These are phyloP conservation scores for Candida sp. DNA, from an alignment of 1,139 yeast genomes.

Conservation along the genomic window DNA sequence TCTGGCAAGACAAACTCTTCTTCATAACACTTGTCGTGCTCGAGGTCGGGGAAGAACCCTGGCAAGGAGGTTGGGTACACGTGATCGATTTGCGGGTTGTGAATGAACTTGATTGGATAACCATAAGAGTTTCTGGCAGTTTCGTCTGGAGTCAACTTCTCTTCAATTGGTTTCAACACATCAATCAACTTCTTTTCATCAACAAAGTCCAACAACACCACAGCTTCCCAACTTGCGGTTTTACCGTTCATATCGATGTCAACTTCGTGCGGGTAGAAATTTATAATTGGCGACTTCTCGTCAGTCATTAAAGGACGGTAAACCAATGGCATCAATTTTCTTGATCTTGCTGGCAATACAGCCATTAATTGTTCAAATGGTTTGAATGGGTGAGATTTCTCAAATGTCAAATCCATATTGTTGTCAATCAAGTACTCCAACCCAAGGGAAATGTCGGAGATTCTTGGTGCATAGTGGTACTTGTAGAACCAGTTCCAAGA, in stretches of 20 bases:
- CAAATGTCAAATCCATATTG: conserved; percentile 57
- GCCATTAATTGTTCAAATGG: conserved; percentile 99
- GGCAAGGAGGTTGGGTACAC: conserved; percentile 81
- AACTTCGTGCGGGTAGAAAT: conserved; percentile 90
- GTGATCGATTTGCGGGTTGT: conserved; percentile 76
- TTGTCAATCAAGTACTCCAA: conserved; percentile 52
- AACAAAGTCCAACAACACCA: conserved; percentile 92
- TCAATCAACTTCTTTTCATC: conserved; percentile 77
- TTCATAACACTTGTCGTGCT: conserved; percentile 79
- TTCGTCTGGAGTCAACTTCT: conserved; percentile 70
- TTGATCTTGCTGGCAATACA: conserved; percentile 93
- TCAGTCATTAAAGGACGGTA: conserved; percentile 91
- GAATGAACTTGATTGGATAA: conserved; percentile 63
- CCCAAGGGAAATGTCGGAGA: conserved; percentile 82
- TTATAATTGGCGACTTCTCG: conserved; percentile 83
- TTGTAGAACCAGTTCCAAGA: conserved; percentile 96
- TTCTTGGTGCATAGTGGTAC: conserved; percentile 92
- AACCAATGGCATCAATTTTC: conserved; percentile 74
- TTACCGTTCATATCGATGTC: conserved; percentile 94
- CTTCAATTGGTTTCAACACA: conserved; percentile 71
- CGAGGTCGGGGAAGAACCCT: conserved; percentile 76
- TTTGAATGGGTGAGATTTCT: conserved; percentile 76
- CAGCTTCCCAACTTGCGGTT: conserved; percentile 98
- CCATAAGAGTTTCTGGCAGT: conserved; percentile 77
- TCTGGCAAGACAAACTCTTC: conserved; percentile 55